Conservation (phyloP, 805 yeast genomes). For the Isabelozyma rhagii region DNA sequence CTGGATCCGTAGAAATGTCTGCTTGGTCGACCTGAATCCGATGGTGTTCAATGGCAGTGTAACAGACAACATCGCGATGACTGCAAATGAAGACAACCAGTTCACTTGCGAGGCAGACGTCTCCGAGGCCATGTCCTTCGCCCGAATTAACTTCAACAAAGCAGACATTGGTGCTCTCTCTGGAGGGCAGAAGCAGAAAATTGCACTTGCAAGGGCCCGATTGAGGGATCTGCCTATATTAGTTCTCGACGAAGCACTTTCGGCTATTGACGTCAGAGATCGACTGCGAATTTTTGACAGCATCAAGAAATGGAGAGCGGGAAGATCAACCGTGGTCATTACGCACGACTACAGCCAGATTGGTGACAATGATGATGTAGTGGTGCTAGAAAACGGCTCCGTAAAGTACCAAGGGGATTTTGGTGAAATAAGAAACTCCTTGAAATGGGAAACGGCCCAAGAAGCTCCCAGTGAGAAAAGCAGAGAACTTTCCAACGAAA, state of each 20-base stretch:
- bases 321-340: slow-evolving; percentile 73
- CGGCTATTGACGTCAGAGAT: slow-evolving; percentile 67
- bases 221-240: slow-evolving; percentile 71
- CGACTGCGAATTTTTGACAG: slow-evolving; percentile 45
- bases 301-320: slow-evolving; percentile 58
- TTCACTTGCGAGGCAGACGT: slow-evolving; percentile 13
- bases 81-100: slow-evolving; percentile 17
- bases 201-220: slow-evolving; percentile 81
- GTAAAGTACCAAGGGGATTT: slow-evolving; percentile 26
- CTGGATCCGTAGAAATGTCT: slow-evolving; percentile 62
- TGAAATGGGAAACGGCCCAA: background rate
- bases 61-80: slow-evolving; percentile 59
- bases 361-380: slow-evolving; percentile 52
- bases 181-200: slow-evolving; percentile 89
- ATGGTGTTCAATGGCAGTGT: slow-evolving; percentile 63
- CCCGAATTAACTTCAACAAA: slow-evolving; percentile 38
- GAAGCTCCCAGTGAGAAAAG: background rate
- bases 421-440: slow-evolving; percentile 3
- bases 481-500: background rate
- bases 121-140: slow-evolving; percentile 31
- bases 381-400: slow-evolving; percentile 57
- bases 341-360: slow-evolving; percentile 76
- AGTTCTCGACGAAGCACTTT: slow-evolving; percentile 80
- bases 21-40: slow-evolving; percentile 72
- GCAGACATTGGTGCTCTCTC: slow-evolving; percentile 40